Percentiles rank a stretch among this genome's conserved stretches.
These are phyloP conservation scores for Neurospora intermedia DNA, from an alignment of 495 filamentous ascomycete species.

Conservation along the genomic window DNA sequence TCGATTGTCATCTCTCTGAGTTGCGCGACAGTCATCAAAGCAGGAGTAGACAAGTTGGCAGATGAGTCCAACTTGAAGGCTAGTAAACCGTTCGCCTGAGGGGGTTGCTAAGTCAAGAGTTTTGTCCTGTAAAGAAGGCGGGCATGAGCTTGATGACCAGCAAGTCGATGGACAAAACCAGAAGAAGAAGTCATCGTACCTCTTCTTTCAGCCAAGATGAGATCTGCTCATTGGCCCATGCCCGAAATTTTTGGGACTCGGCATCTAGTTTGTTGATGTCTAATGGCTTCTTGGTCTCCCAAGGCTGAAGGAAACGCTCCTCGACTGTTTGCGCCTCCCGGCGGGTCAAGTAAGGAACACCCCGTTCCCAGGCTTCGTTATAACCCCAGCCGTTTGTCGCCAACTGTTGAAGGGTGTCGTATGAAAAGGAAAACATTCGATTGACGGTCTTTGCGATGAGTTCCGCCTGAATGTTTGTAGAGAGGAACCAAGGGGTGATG, in stretches of 20 bases:
- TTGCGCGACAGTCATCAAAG: background rate
- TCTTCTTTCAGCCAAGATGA: background rate
- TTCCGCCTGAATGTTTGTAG: background rate
- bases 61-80: background rate
- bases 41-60: background rate
- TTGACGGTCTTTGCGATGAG: background rate
- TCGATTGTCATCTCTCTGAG: background rate
- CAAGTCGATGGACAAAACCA: background rate
- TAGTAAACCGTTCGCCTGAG: background rate
- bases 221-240: background rate
- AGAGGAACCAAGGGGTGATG: background rate
- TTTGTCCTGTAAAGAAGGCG: background rate
- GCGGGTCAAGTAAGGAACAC: background rate
- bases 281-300: background rate
- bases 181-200: background rate
- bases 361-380: background rate
- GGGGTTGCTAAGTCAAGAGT: background rate
- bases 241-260: background rate
- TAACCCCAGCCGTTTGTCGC: background rate
- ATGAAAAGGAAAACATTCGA: background rate
- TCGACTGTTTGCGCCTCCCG: background rate
- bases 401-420: background rate
- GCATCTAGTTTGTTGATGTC: background rate
- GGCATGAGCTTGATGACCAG: background rate
- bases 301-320: background rate